Conservation (phyloP, 495 filamentous ascomycete genomes). For the Lasiosphaeria ovina region DNA sequence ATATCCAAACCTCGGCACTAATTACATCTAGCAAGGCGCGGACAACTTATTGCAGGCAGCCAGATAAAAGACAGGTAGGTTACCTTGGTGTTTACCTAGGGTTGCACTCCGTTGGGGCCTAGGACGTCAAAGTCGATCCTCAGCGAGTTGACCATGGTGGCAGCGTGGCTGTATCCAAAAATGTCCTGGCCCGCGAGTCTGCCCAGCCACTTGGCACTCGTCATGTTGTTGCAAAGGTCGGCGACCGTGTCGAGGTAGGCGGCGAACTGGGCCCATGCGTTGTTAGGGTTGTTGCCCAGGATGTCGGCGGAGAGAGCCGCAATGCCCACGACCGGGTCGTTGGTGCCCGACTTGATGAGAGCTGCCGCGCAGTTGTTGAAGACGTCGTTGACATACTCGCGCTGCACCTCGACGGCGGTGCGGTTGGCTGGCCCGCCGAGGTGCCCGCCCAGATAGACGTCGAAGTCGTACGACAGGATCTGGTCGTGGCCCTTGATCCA, state of each 20-base stretch:
- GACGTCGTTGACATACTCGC: slow-evolving; percentile 39
- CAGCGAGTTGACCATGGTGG: slow-evolving; percentile 5
- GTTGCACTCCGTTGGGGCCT: too few relatives aligned
- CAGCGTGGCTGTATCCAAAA: slow-evolving; percentile 16
- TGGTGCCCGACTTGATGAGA: slow-evolving; percentile 23
- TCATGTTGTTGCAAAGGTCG: slow-evolving; percentile 29
- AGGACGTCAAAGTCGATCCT: too few relatives aligned
- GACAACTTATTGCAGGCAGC: too few relatives aligned
- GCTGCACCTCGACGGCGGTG: slow-evolving; percentile 33
- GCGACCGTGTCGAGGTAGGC: slow-evolving; percentile 31
- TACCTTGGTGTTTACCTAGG: too few relatives aligned
- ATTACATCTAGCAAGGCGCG: too few relatives aligned
- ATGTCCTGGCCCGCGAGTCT: slow-evolving; percentile 35
- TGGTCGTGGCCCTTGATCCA: slow-evolving; percentile 40
- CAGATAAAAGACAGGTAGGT: too few relatives aligned
- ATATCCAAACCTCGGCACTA: too few relatives aligned
- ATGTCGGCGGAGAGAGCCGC: background rate
- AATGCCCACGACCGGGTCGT: slow-evolving; percentile 7
- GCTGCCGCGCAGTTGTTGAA: slow-evolving; percentile 30
- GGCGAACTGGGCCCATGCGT: slow-evolving; percentile 22
- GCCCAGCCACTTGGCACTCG: slow-evolving; percentile 36
- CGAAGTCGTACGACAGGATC: slow-evolving; percentile 41
- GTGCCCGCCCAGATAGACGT: slow-evolving; percentile 42
- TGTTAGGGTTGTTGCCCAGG: slow-evolving; percentile 5
- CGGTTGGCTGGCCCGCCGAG: slow-evolving; percentile 32